A percentile compares a stretch with the other conserved stretches of the same genome.
phyloP scores from a whole-genome alignment of 2,329 filamentous ascomycete species.

The Delphinella strobiligena region DNA sequence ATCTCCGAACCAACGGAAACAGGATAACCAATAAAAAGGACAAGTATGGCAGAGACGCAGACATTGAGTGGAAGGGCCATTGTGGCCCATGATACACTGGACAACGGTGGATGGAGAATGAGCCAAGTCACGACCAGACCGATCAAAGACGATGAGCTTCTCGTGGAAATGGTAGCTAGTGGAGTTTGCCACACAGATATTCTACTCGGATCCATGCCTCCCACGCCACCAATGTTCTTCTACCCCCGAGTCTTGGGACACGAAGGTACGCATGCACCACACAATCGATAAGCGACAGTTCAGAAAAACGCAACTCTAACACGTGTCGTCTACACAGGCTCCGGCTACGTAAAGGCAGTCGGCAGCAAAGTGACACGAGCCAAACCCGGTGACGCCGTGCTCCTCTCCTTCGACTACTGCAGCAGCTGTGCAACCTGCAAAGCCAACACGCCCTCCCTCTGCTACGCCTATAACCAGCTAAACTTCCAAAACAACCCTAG shows the following conservation, averaged over 20 bases:
- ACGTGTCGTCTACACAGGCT: conserved; percentile 15
- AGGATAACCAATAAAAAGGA: background rate
- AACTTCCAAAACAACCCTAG: conserved; percentile 28
- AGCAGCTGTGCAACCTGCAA: conserved; percentile 35
- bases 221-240: conserved; percentile 23
- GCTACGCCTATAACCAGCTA: conserved; percentile 33
- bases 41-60: conserved; percentile 1
- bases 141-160: conserved; percentile 34
- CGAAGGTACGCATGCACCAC: conserved; percentile 28
- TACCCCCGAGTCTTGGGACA: conserved; percentile 42
- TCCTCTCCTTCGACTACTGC: conserved; percentile 39
- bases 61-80: conserved; percentile 23
- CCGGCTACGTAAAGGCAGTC: conserved; percentile 37
- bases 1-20: too few species aligned
- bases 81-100: conserved; percentile 24
- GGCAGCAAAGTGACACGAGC: conserved; percentile 31
- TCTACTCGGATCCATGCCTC: conserved; percentile 29
- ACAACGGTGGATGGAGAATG: conserved; percentile 27
- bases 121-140: conserved; percentile 25
- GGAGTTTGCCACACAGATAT: conserved; percentile 45
- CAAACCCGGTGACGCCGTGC: conserved; percentile 32
- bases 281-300: background rate
- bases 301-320: background rate
- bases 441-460: conserved; percentile 35
- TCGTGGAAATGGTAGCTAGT: conserved; percentile 40